These are phyloP conservation scores for Collybia nuda DNA, from an alignment of 768 basidiomycete genomes.

Conservation along the genomic window DNA sequence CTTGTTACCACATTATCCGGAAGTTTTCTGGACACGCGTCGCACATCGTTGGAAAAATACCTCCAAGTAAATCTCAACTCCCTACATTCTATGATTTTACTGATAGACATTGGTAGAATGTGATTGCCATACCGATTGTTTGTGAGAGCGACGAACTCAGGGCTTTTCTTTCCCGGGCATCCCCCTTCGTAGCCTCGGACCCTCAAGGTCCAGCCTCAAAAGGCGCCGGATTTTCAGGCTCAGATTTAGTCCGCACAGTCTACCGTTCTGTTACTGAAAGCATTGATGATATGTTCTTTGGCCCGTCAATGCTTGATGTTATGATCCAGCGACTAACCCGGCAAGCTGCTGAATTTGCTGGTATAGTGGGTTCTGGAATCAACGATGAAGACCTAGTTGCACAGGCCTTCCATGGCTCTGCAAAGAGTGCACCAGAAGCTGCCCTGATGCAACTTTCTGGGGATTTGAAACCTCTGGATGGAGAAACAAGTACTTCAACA, in stretches of 20 bases:
- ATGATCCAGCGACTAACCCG: slow-evolving; percentile 88
- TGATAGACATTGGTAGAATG: slow-evolving; percentile 41
- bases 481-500: slow-evolving; percentile 84
- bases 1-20: slow-evolving; percentile 84
- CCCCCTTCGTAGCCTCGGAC: slow-evolving; percentile 72
- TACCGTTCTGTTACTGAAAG: slow-evolving; percentile 93
- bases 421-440: slow-evolving; percentile 64
- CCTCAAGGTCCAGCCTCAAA: slow-evolving; percentile 36
- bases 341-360: slow-evolving; percentile 88
- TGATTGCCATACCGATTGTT: slow-evolving; percentile 70
- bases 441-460: slow-evolving; percentile 72
- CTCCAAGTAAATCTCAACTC: slow-evolving; percentile 64
- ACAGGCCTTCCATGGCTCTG: slow-evolving; percentile 73
- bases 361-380: slow-evolving; percentile 74
- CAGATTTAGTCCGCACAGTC: slow-evolving; percentile 79
- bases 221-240: slow-evolving; percentile 57
- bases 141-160: slow-evolving; percentile 84
- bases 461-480: slow-evolving; percentile 78
- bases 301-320: slow-evolving; percentile 93
- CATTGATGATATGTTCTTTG: slow-evolving; percentile 97
- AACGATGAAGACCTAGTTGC: slow-evolving; percentile 85
- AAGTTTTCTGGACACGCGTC: slow-evolving; percentile 84
- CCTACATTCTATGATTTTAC: neutral
- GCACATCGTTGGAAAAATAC: slow-evolving; percentile 82
- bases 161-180: slow-evolving; percentile 84